These are phyloP conservation scores for Grosmannia penicillata DNA, from an alignment of 2,329 filamentous ascomycete species.

Conservation along the genomic window DNA sequence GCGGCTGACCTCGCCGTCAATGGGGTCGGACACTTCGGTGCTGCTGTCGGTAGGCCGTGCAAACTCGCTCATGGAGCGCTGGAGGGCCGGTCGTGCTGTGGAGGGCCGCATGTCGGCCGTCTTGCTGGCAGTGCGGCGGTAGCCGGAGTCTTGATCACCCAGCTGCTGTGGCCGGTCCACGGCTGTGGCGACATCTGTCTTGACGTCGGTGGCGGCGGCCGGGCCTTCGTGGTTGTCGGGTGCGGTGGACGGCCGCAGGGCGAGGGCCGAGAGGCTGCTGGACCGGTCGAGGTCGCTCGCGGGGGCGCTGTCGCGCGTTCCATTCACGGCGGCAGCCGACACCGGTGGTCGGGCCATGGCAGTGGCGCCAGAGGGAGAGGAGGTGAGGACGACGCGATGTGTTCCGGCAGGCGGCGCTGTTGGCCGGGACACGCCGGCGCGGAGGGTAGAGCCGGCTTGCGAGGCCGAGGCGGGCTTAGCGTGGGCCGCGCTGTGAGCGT, in stretches of 20 bases:
- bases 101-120: slow-evolving; percentile 2
- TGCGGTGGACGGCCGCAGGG: slow-evolving; percentile 29
- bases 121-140: background rate
- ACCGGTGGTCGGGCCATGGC: background rate
- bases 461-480: background rate
- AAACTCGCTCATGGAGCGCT: slow-evolving; percentile 43
- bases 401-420: slow-evolving; percentile 3
- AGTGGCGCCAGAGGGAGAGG: background rate
- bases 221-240: too few relatives aligned
- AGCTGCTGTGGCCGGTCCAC: background rate
- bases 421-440: slow-evolving; percentile 6
- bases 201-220: too few relatives aligned
- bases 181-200: background rate
- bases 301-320: too few relatives aligned
- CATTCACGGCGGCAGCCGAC: background rate
- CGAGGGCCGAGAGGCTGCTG: background rate
- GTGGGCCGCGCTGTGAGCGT: background rate
- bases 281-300: too few relatives aligned
- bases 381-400: slow-evolving; percentile 1
- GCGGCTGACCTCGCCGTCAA: slow-evolving; percentile 17
- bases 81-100: slow-evolving; percentile 31
- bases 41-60: slow-evolving; percentile 19
- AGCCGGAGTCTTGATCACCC: too few relatives aligned
- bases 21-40: slow-evolving; percentile 17
- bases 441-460: background rate